Base-by-base conservation (phyloP, 192 early-diverging fungal species). In the Dissophora ornata region DNA sequence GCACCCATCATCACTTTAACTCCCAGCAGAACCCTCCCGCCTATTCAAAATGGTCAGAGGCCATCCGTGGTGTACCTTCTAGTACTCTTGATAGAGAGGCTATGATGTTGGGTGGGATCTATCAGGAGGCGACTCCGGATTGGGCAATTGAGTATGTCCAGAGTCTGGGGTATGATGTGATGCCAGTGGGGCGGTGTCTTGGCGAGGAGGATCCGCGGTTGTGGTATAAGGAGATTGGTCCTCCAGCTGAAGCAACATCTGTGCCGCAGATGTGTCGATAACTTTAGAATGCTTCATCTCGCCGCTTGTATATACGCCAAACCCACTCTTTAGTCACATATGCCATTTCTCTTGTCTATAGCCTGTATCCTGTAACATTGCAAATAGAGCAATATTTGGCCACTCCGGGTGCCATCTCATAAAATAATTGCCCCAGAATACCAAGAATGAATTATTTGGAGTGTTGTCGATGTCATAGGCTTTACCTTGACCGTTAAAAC, bases 131-230 rank as follows among this genome's bases (percentile, higher is more conserved):
- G 28, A 77, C 73, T 0, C 65, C 64, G 16, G 53, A 62, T 9
- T 77, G 73, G 73, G 73, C 64, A 1, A 51, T 77, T 13, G 73
- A 77, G 32, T 62, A 67, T 34, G 73, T 77, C 7, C 58, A 77
- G 38, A 77, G 63, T 28, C 45, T 57, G 5, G 71, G 71, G 7
- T 62, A 41, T 9, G 59, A 67, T 10, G 40, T 77, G 40, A 67
- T 62, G 65, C 49, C 73, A 8, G 73, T 77, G 7, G 73, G 41
- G 6, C n/a, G 24, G 19, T 77, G 73, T 51, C 41, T 77, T 12
- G 73, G 73, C 0, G 73, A 77, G 13, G 57, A 34, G 7, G 73
- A 77, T 34, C 65, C 73, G 5, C 53, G 73, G 5, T n/a, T 67
- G 11, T 77, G 73, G 73, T 77, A 67, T 30, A 77, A 67, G 59